Evolutionary conservation across 2,329 filamentous ascomycete species (phyloP).

Genomic region (Fusarium goolgardi): DNA sequence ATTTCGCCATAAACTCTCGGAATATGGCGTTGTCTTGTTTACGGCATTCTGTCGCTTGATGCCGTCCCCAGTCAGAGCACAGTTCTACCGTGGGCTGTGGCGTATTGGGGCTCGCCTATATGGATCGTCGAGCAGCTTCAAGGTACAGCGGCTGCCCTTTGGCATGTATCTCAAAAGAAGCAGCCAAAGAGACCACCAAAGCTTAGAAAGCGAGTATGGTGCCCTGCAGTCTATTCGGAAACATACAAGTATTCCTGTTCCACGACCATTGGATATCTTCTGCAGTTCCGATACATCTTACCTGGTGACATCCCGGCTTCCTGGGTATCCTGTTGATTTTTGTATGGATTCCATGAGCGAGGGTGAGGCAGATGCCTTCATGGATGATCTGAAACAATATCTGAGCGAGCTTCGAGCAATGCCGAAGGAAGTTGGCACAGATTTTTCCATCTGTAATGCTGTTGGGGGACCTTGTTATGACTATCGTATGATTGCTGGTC

Average conservation of each 20-base stretch:
- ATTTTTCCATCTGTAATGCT: rapidly evolving
- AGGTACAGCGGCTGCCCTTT: background rate
- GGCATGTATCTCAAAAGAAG: background rate
- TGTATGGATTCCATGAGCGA: background rate
- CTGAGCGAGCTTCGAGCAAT: background rate
- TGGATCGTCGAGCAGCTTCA: background rate
- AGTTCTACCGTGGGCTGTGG: background rate
- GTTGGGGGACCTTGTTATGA: background rate
- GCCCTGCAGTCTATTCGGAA: rapidly evolving
- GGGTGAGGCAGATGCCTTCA: background rate
- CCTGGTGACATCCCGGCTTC: background rate
- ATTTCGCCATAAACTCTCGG: rapidly evolving
- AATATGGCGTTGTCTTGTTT: rapidly evolving
- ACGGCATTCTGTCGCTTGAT: background rate
- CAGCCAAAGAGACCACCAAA: background rate
- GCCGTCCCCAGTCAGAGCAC: background rate
- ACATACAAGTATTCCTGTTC: background rate
- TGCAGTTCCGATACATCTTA: background rate
- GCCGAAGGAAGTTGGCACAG: background rate
- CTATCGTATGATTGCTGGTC: background rate
- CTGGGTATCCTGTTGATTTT: no score
- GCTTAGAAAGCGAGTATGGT: background rate
- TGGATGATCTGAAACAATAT: rapidly evolving
- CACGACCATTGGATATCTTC: background rate
- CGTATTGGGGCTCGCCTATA: background rate